A percentile compares a stretch with the other conserved stretches of the same genome.
These are phyloP conservation scores for Neospora caninum DNA, from an alignment of 169 alveolate genomes.

Conservation along the genomic window DNA sequence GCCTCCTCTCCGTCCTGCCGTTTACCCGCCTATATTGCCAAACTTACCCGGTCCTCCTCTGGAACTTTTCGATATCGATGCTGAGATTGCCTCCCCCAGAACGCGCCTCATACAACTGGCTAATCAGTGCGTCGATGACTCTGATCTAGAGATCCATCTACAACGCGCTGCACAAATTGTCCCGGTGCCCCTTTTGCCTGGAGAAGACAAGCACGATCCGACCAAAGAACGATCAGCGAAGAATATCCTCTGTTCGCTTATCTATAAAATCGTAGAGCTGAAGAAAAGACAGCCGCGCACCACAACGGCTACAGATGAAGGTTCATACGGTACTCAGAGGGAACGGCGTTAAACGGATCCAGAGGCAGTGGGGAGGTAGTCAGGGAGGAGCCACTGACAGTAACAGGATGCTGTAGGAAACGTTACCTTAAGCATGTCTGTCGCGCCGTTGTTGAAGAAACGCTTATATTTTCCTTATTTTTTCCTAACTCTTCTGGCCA, in stretches of 20 bases:
- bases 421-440: too few relatives aligned
- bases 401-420: too few relatives aligned
- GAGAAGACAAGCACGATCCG: not conserved
- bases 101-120: not conserved
- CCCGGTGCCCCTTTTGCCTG: not conserved
- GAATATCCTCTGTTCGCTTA: conserved; percentile 10
- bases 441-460: too few relatives aligned
- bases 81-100: conserved; percentile 20
- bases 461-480: too few relatives aligned
- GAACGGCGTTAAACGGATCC: too few relatives aligned
- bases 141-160: not conserved
- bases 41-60: not conserved
- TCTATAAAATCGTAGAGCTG: not conserved
- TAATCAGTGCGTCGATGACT: conserved; percentile 14
- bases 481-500: too few relatives aligned
- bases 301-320: not conserved
- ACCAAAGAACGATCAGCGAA: not conserved
- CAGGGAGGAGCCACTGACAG: too few relatives aligned
- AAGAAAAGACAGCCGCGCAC: not conserved
- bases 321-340: too few relatives aligned
- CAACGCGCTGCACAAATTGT: not conserved
- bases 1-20: conserved; percentile 31
- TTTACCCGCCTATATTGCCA: not conserved
- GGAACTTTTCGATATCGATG: conserved; percentile 22
- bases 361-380: too few relatives aligned